phyloP scores from a whole-genome alignment of 176 grass and related monocot genomes.

The Eleusine indica region DNA sequence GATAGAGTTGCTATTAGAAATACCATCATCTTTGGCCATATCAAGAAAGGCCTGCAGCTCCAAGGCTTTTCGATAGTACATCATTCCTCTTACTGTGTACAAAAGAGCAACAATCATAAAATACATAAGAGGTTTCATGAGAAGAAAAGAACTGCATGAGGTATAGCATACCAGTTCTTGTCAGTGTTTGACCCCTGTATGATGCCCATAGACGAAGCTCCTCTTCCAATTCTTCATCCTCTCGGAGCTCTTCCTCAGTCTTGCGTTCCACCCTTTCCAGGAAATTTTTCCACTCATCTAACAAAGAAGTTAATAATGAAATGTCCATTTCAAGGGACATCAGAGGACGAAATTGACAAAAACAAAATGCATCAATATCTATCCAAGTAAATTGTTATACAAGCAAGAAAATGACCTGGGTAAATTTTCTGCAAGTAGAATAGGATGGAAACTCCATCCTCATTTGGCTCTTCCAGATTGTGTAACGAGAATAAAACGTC shows the following conservation, averaged over 20 bases:
- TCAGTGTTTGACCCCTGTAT: conserved; percentile 92
- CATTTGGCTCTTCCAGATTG: conserved; percentile 73
- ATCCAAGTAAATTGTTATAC: conserved; percentile 12
- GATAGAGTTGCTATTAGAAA: conserved; percentile 28
- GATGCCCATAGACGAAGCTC: conserved; percentile 95
- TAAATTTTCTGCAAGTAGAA: conserved; percentile 99
- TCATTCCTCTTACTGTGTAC: conserved; percentile 94
- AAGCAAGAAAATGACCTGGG: conserved; percentile 64
- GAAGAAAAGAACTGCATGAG: conserved; percentile 3
- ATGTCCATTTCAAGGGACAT: conserved; percentile 29
- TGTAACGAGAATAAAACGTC: conserved; percentile 93
- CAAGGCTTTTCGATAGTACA: conserved; percentile 98
- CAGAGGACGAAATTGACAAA: conserved; percentile 4
- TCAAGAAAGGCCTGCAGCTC: conserved; percentile 97
- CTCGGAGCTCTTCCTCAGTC: conserved; percentile 71
- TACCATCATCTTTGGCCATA: conserved; percentile 92
- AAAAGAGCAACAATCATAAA: conserved; percentile 12
- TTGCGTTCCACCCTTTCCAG: conserved; percentile 58
- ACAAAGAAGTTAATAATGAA: conserved; percentile 21
- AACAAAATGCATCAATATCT: conserved; percentile 6
- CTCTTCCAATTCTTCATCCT: conserved; percentile 69
- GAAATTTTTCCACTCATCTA: conserved; percentile 98
- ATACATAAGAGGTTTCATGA: conserved; percentile 12
- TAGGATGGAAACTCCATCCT: conserved; percentile 97
- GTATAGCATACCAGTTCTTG: conserved; percentile 70